Evolutionary conservation across 2,329 filamentous ascomycete genomes (phyloP), one percentile per base, ranked within the genome.

Genomic region (Pseudocercospora fuligena): DNA sequence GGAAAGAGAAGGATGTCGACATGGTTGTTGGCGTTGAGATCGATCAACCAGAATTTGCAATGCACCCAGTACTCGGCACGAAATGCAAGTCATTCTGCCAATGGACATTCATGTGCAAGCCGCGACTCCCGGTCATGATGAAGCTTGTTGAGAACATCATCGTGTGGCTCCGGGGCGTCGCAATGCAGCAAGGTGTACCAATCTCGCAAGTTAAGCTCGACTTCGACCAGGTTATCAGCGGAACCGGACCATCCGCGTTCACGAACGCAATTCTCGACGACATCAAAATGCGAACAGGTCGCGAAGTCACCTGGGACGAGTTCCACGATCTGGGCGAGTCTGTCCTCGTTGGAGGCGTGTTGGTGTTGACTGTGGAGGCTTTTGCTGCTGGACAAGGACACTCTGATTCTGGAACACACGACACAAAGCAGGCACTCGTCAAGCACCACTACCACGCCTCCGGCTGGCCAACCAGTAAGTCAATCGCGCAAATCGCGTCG

Each of bases 401-500:
- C 77, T 92, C 89, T 0, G 86, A 92, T 74, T 90, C 89, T 0
- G 89, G 89, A 14, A 91, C 89, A 73, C 90, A 92, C 77, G 85
- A 89, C 60, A 84, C 89, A 1, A 83, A 88, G 60, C 84, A 84
- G 21, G 90, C 90, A 1, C 81, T 92, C 1, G 89, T 92, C 25
- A 90, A 89, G 77, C 90, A 92, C 75, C 89, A 92, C 77, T 92
- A 91, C 73, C 90, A 92, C 76, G 90, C 90, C 0, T 92, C 89
- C 1, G 86, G 87, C 66, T 92, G 90, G 90, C 90, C 89, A 2
- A 86, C 84, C 61, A 82, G 56, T 58, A 58, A 58, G 56, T 43
- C 60, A 12, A 19, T 33, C 19, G 12, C 9, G n/a, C n/a, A 14
- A 29, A 27, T 31, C 23, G 25, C 27, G 16, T n/a, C 12, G 2